A percentile compares a stretch with the other conserved stretches of the same genome.
These are phyloP conservation scores for Rubroshorea leprosula DNA, from an alignment of 345 rosid genomes.

Conservation along the genomic window DNA sequence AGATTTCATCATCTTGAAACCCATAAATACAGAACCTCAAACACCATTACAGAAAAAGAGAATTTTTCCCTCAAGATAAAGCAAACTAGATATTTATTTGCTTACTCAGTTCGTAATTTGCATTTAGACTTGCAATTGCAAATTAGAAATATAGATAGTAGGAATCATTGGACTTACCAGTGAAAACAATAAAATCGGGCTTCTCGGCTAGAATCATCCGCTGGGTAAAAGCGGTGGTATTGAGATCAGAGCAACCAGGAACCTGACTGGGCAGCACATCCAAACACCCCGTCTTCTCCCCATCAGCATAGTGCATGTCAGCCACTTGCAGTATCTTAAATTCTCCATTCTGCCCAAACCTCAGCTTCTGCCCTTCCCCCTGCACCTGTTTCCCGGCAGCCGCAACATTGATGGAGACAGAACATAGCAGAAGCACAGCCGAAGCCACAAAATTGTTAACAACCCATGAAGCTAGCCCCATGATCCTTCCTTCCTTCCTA, in stretches of 20 bases:
- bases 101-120: not conserved
- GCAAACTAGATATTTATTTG: not conserved
- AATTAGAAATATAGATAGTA: not conserved
- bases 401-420: slow-evolving; percentile 9
- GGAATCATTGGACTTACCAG: slow-evolving; percentile 36
- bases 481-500: not conserved
- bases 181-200: slow-evolving; percentile 81
- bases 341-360: slow-evolving; percentile 47
- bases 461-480: slow-evolving; percentile 4
- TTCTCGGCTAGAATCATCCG: slow-evolving; percentile 76
- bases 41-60: not conserved
- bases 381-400: slow-evolving; percentile 17
- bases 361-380: slow-evolving; percentile 27
- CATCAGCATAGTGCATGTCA: slow-evolving; percentile 83
- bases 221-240: slow-evolving; percentile 66
- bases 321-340: slow-evolving; percentile 91
- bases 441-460: slow-evolving; percentile 6
- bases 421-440: slow-evolving; percentile 18
- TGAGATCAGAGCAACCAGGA: slow-evolving; percentile 69
- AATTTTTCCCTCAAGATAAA: not conserved
- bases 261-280: slow-evolving; percentile 48
- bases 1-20: too few species aligned
- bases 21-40: not conserved
- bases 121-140: not conserved
- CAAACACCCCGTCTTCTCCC: slow-evolving; percentile 48